These are phyloP conservation scores for Paramecium sexaurelia DNA, from an alignment of 73 alveolate species.

Conservation along the genomic window DNA sequence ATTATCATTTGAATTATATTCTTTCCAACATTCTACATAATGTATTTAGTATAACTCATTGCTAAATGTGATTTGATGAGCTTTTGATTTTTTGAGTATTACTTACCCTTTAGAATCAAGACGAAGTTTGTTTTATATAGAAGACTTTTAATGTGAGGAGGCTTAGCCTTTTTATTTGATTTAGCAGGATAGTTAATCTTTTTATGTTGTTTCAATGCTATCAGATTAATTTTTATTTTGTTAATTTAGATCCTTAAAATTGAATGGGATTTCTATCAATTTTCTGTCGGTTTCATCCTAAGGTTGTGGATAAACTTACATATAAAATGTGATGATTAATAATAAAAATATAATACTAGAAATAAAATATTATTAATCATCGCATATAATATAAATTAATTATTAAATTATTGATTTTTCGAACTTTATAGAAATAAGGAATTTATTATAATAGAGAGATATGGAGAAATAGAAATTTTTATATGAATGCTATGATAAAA, in stretches of 20 bases:
- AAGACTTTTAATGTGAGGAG: not conserved
- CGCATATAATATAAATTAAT: not conserved
- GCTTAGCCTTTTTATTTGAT: not conserved
- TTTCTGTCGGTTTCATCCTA: constrained; percentile 17
- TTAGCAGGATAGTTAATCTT: not conserved
- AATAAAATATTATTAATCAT: not conserved
- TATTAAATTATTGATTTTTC: not conserved
- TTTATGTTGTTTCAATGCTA: not conserved
- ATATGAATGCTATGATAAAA: no score
- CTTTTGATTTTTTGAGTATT: not conserved
- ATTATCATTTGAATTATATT: not conserved
- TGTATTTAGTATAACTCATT: not conserved
- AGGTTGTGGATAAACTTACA: constrained; percentile 41
- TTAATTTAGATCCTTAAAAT: not conserved
- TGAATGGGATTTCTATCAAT: not conserved
- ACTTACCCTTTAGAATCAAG: not conserved
- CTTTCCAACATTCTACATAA: constrained; percentile 16
- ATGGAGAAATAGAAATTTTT: no score
- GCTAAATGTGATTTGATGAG: not conserved
- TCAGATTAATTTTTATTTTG: not conserved
- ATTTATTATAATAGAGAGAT: not conserved
- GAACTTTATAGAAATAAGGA: not conserved
- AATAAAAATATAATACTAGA: not conserved
- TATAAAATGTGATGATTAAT: not conserved
- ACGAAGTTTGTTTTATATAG: not conserved